Base-by-base conservation (phyloP, 2,329 filamentous ascomycete genomes). In the Lecanoromycetidae sp. region DNA sequence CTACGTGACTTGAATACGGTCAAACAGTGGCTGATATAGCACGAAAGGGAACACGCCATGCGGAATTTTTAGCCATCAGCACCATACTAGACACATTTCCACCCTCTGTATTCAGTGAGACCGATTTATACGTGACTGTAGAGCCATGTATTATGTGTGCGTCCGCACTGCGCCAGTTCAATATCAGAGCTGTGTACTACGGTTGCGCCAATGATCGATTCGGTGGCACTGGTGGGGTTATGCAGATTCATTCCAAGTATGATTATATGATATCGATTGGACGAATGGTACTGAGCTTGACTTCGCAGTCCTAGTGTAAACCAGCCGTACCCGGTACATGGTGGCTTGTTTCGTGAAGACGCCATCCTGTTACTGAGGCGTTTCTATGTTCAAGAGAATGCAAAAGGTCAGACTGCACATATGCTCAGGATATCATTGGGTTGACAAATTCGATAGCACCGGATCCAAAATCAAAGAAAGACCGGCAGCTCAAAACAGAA, bases 91-190 rank as follows among this genome's bases (percentile, higher is more conserved):
- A 74, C 19, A 73, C 72, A 44, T 75, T 91, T 55, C 74, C 82
- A 44, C 74, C 77, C 27, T 74, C 73, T 10, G 76, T 90, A 53
- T 71, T 96, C 56, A 71, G 70, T 32, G 77, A 88, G 54, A 83
- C 80, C 8, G 79, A 83, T 59, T 77, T 98, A 43, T 98, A 98
- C 64, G 91, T 98, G 40, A 98, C 91, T 0, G 90, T 98, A 45
- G 93, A 98, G 66, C 91, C 91, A 4, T 98, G 91, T 64, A 87
- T 98, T 68, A 98, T 98, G 91, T 98, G 91, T 62, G 91, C 91
- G 10, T 93, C 87, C 5, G 79, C 93, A 44, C 74, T 98, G 42
- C 79, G 87, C 43, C 93, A 98, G 65, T 82, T 93, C 54, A 77
- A 80, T 12, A 87, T 98, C 64, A 78, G 83, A 52, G 83, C 82